phyloP scores from a whole-genome alignment of 164 flowering plant genomes.

The Kalanchoe fedtschenkoi region DNA sequence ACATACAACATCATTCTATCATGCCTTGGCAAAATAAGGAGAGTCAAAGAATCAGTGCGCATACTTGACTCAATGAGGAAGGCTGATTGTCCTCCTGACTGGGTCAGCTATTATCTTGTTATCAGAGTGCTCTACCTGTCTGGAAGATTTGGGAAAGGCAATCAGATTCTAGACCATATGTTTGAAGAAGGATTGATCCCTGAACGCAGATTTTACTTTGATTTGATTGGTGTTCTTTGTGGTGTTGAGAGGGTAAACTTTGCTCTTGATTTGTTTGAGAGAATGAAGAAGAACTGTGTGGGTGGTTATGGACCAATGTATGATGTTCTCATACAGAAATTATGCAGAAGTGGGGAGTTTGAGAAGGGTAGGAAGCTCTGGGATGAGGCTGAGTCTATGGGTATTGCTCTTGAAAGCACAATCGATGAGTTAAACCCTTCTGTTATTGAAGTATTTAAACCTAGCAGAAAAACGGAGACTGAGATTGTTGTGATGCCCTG shows the following conservation, averaged over 20 bases:
- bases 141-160: constrained; percentile 65
- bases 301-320: constrained; percentile 64
- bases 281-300: constrained; percentile 41
- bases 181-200: constrained; percentile 36
- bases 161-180: constrained; percentile 52
- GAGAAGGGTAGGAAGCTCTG: constrained; percentile 62
- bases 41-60: constrained; percentile 56
- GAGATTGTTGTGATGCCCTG: not conserved
- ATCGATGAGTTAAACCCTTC: constrained; percentile 47
- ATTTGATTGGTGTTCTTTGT: constrained; percentile 60
- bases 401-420: constrained; percentile 42
- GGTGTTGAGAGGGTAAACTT: constrained; percentile 50
- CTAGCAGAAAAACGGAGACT: constrained; percentile 26
- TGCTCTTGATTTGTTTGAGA: constrained; percentile 52
- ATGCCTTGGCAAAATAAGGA: constrained; percentile 49
- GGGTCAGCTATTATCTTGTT: constrained; percentile 67
- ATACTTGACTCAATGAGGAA: constrained; percentile 42
- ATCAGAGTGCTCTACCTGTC: constrained; percentile 48
- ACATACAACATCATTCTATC: constrained; percentile 68
- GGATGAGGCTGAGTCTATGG: constrained; percentile 56
- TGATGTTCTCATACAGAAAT: constrained; percentile 65
- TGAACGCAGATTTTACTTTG: constrained; percentile 49
- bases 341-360: constrained; percentile 59
- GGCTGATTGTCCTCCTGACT: constrained; percentile 49
- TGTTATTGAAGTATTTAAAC: constrained; percentile 44